These are phyloP conservation scores for Centella asiatica DNA, from an alignment of 129 eudicot species.

Conservation along the genomic window DNA sequence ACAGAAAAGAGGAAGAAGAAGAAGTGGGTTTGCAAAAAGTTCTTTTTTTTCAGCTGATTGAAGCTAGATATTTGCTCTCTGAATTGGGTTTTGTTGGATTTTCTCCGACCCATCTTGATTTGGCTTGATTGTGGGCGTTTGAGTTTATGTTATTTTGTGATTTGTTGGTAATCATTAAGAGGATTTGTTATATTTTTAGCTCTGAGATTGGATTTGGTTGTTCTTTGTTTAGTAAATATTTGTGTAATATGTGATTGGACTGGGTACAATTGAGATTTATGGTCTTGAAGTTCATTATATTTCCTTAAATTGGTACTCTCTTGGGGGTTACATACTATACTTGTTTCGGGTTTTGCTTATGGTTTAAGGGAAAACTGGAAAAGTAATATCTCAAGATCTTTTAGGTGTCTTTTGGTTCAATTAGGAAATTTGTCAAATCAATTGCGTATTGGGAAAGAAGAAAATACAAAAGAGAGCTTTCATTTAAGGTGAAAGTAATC, in stretches of 20 bases:
- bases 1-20: background rate
- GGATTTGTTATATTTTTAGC: background rate
- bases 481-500: background rate
- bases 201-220: background rate
- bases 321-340: too few species aligned
- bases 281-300: background rate
- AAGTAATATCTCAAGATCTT: background rate
- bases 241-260: background rate
- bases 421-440: background rate
- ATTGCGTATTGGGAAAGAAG: background rate
- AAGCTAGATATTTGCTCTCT: conserved; percentile 8
- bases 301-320: too few species aligned
- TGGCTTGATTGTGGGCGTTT: conserved; percentile 16
- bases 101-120: conserved; percentile 30
- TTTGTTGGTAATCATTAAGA: conserved; percentile 19
- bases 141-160: conserved; percentile 3
- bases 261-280: background rate
- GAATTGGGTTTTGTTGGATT: conserved; percentile 29
- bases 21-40: background rate
- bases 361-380: conserved; percentile 2
- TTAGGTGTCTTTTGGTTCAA: background rate
- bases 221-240: conserved; percentile 3
- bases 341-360: conserved; percentile 10
- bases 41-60: conserved; percentile 3
- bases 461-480: conserved; percentile 2